These are phyloP conservation scores for Candida cerambycidarum DNA, from an alignment of 805 yeast species.

Conservation along the genomic window DNA sequence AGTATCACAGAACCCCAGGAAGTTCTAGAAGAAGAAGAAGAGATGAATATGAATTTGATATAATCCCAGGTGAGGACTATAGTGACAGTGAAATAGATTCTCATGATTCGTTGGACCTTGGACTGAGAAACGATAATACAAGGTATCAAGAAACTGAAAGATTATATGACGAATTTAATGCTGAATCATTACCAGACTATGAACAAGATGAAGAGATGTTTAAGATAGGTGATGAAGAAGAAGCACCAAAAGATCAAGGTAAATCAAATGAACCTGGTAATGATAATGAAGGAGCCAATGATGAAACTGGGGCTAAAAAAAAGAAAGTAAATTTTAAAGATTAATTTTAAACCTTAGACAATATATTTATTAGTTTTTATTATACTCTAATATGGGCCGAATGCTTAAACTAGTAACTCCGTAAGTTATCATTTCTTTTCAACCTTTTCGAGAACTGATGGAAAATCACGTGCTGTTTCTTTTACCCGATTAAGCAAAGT, in stretches of 20 bases:
- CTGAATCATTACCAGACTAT: slow-evolving; percentile 35
- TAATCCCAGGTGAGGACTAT: slow-evolving; percentile 66
- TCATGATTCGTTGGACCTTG: slow-evolving; percentile 36
- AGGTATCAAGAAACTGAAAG: slow-evolving; percentile 41
- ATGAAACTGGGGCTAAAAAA: not conserved
- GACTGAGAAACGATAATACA: slow-evolving; percentile 20
- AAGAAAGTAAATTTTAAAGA: slow-evolving; percentile 10
- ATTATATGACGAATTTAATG: slow-evolving; percentile 42
- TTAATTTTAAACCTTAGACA: slow-evolving; percentile 9
- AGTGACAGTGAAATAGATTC: slow-evolving; percentile 37
- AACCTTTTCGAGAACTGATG: not conserved
- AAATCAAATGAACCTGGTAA: not conserved
- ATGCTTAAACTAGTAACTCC: too few relatives aligned
- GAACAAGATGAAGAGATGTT: slow-evolving; percentile 37
- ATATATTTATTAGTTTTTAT: slow-evolving; percentile 1
- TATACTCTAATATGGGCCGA: too few relatives aligned
- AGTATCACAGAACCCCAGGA: slow-evolving; percentile 42
- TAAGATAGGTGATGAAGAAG: slow-evolving; percentile 37
- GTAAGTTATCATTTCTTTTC: too few relatives aligned
- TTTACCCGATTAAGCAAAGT: not conserved
- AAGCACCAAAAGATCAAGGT: not conserved
- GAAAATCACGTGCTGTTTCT: not conserved
- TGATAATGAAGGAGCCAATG: not conserved
- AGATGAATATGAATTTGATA: slow-evolving; percentile 74
- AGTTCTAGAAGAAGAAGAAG: slow-evolving; percentile 50